These are phyloP conservation scores for Phtheirospermum japonicum DNA, from an alignment of 257 asterid species.

Conservation along the genomic window DNA sequence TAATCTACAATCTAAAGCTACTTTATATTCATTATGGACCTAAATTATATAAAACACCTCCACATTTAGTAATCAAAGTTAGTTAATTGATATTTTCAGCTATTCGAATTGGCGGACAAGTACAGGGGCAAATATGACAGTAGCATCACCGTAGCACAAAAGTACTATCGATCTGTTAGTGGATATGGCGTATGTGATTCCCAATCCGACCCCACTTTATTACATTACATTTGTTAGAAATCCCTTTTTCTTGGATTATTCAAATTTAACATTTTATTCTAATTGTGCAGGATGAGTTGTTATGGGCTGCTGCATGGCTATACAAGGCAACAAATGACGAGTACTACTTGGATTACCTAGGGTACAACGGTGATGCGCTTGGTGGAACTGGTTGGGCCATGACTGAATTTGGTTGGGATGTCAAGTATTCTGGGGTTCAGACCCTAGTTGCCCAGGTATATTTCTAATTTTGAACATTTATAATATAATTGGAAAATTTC, in stretches of 20 bases:
- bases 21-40: too few species aligned
- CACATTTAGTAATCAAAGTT: too few species aligned
- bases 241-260: background rate
- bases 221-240: background rate
- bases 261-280: background rate
- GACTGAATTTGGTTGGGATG: slow-evolving; percentile 99
- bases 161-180: slow-evolving; percentile 93
- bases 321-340: slow-evolving; percentile 76
- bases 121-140: slow-evolving; percentile 96
- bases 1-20: too few species aligned
- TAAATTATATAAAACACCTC: too few species aligned
- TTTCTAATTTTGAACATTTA: background rate
- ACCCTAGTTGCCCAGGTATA: slow-evolving; percentile 81
- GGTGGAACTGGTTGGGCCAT: slow-evolving; percentile 98
- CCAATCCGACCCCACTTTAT: background rate
- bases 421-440: slow-evolving; percentile 92
- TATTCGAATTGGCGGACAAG: slow-evolving; percentile 87
- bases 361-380: slow-evolving; percentile 69
- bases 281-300: slow-evolving; percentile 66
- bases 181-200: slow-evolving; percentile 78
- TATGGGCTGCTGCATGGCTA: slow-evolving; percentile 98
- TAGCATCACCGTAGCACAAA: slow-evolving; percentile 80
- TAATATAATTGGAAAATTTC: too few species aligned
- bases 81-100: too few species aligned
- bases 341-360: slow-evolving; percentile 71